Conservation (phyloP, 805 yeast species). For the Metschnikowia santaceciliae region DNA sequence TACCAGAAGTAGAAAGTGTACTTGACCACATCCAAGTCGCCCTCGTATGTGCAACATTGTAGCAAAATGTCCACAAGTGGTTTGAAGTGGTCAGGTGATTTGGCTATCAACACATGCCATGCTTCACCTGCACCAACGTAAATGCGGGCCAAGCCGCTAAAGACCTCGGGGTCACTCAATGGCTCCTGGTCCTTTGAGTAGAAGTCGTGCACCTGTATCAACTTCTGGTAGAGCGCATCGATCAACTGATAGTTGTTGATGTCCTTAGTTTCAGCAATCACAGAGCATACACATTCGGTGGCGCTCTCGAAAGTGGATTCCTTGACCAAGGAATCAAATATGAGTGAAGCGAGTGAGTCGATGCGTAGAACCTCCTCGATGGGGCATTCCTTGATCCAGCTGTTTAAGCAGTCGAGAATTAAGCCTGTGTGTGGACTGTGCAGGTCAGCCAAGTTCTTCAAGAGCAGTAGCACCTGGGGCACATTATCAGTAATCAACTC, state of each 20-base stretch:
- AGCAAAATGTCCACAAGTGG: conserved; percentile 72
- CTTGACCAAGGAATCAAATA: conserved; percentile 57
- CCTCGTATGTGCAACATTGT: conserved; percentile 66
- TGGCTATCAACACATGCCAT: conserved; percentile 86
- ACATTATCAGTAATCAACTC: conserved; percentile 65
- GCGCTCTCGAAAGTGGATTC: conserved; percentile 79
- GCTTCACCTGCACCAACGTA: conserved; percentile 93
- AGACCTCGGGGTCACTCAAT: conserved; percentile 58
- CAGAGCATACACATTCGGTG: conserved; percentile 78
- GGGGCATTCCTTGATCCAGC: conserved; percentile 89
- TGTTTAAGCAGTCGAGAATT: conserved; percentile 71
- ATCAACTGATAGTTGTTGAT: conserved; percentile 60
- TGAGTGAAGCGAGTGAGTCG: conserved; percentile 60
- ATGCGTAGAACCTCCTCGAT: conserved; percentile 62
- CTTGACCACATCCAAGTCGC: conserved; percentile 83
- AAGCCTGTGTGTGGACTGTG: conserved; percentile 26
- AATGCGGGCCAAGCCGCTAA: conserved; percentile 68
- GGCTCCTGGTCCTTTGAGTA: conserved; percentile 25
- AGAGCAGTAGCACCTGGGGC: conserved; percentile 58
- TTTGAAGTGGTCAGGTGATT: conserved; percentile 62
- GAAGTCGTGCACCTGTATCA: conserved; percentile 57
- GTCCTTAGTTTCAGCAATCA: conserved; percentile 79
- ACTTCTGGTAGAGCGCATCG: conserved; percentile 61
- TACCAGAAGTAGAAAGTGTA: conserved; percentile 95
- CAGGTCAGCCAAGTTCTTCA: conserved; percentile 45